phyloP scores from a whole-genome alignment of 2,329 filamentous ascomycete genomes.

The Thielaviopsis cerberus region DNA sequence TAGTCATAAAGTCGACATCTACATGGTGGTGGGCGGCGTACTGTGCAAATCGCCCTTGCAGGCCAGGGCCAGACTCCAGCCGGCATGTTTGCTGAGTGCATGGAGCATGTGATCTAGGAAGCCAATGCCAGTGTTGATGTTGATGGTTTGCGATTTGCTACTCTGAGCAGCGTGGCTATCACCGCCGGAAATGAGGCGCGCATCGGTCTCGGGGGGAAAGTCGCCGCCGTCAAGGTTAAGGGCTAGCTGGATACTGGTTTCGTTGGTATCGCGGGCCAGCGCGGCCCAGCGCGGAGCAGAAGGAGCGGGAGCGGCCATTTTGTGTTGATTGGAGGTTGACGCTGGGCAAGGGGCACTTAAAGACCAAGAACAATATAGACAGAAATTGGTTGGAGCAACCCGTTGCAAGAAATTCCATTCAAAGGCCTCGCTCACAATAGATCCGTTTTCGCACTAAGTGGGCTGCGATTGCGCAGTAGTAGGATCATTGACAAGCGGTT shows the following conservation, averaged over 20 bases:
- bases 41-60: constrained; percentile 85
- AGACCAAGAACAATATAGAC: too few species aligned
- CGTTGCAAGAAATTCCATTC: too few species aligned
- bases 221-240: constrained; percentile 83
- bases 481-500: neutral
- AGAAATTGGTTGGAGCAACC: too few species aligned
- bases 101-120: constrained; percentile 99
- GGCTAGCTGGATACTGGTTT: constrained; percentile 88
- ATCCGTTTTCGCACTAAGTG: too few species aligned
- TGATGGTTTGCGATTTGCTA: constrained; percentile 69
- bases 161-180: constrained; percentile 66
- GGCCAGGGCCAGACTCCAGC: constrained; percentile 71
- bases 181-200: constrained; percentile 28
- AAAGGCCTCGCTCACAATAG: too few species aligned
- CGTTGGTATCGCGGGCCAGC: constrained; percentile 81
- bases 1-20: too few species aligned
- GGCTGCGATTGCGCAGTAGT: too few species aligned
- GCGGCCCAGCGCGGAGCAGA: constrained; percentile 45
- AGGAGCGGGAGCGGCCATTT: neutral
- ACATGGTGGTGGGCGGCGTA: too few species aligned
- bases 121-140: constrained; percentile 80
- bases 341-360: too few species aligned
- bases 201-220: constrained; percentile 46
- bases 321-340: neutral
- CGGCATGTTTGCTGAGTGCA: constrained; percentile 84